Evolutionary conservation across 768 basidiomycete species (phyloP), one percentile per base, ranked within the genome.

Genomic region (Boletus rex-veris): DNA sequence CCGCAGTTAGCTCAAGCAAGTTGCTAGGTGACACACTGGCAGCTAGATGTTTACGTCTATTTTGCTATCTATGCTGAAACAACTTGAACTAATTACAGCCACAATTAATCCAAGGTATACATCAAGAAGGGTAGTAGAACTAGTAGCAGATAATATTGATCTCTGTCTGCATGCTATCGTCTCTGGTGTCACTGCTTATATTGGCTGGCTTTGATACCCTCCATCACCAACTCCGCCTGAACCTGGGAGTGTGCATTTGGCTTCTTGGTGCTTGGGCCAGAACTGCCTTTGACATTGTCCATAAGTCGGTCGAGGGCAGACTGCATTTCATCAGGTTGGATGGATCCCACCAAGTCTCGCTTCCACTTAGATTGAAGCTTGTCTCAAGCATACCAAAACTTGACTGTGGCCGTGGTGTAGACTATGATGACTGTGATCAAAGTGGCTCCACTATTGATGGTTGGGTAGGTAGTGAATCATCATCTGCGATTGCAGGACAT

Each of bases 291-390:
- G 18, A 86, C 84, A 50, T 86, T 82, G 57, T 86, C 84, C 81
- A 89, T 85, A 28, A 89, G 73, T 41, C 84, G 73, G 63, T 88
- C 86, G 28, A 89, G 74, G 7, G 86, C 87, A 55, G 83, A 85
- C 55, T 81, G 81, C 80, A 87, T 86, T 43, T 87, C 86, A 57
- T 80, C 78, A 21, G 84, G 81, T 59, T 83, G 79, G 26, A 82
- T 75, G 42, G 78, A 75, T 7, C 77, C 76, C 64, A 79, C 66
- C 14, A 75, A 78, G 72, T 75, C 60, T 58, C 73, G 63, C 39
- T 48, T 16, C 62, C 64, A n/a, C 61, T 59, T 5, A 63, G 45
- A 28, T 67, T 61, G 16, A 68, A 52, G 39, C 59, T 71, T 10
- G 59, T 51, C 41, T 68, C 19, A 3, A 19, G 19, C 19, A 19